Conservation (phyloP, 2,329 filamentous ascomycete species). For the Geosmithia morbida region DNA sequence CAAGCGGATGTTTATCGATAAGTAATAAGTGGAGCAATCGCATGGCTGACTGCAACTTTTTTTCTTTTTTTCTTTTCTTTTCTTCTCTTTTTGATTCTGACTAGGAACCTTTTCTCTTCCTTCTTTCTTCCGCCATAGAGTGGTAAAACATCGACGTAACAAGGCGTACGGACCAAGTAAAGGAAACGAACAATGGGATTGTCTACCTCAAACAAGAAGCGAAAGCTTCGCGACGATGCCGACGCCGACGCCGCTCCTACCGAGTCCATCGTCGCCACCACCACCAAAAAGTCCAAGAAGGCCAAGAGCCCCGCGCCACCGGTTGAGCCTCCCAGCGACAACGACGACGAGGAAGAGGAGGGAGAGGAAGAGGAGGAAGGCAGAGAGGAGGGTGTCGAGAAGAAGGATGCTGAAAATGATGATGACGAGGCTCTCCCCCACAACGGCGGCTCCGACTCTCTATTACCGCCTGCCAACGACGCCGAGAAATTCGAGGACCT, state of each 20-base stretch:
- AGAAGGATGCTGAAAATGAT: conserved; percentile 12
- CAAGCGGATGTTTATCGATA: not conserved
- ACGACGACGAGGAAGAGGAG: conserved; percentile 12
- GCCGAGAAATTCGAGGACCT: conserved; percentile 67
- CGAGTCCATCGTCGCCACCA: conserved; percentile 8
- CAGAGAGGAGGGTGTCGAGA: conserved; percentile 11
- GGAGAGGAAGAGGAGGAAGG: conserved; percentile 10
- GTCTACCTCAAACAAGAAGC: conserved; percentile 25
- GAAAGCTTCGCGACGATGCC: conserved; percentile 24
- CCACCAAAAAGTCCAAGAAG: conserved; percentile 25
- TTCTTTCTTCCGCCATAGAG: not conserved
- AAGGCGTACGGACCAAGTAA: too few species aligned
- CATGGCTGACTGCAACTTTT: not conserved
- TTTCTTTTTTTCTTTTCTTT: not conserved
- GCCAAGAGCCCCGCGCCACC: conserved; percentile 18
- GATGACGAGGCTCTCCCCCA: conserved; percentile 17
- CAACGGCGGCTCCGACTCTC: conserved; percentile 18
- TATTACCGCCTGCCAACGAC: conserved; percentile 42
- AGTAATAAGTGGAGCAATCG: not conserved
- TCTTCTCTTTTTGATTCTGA: not conserved
- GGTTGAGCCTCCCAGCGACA: conserved; percentile 12
- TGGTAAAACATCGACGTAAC: too few species aligned
- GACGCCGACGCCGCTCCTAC: conserved; percentile 10
- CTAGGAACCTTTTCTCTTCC: not conserved
- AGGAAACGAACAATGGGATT: conserved; percentile 17